phyloP scores from a whole-genome alignment of 2,329 filamentous ascomycete genomes.

The Ceratocystis destructans region DNA sequence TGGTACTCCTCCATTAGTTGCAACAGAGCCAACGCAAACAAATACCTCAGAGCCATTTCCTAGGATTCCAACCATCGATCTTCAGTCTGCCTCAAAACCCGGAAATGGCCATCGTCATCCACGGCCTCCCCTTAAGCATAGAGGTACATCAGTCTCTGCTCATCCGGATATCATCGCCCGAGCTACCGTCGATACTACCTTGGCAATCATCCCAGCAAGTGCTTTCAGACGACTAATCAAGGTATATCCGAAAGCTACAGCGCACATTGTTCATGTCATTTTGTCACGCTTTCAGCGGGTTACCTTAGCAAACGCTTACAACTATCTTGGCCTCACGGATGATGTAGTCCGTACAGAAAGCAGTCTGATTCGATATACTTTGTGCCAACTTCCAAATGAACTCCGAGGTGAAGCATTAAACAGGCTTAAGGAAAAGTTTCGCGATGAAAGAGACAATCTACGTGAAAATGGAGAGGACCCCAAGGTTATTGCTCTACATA shows the following conservation, averaged over 20 bases:
- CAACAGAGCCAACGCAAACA: background rate
- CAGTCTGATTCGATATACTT: conserved; percentile 85
- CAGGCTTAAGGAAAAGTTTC: conserved; percentile 85
- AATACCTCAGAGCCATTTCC: conserved; percentile 5
- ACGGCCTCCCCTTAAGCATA: conserved; percentile 21
- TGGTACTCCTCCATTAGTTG: conserved; percentile 15
- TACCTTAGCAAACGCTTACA: conserved; percentile 85
- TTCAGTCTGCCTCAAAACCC: background rate
- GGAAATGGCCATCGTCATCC: background rate
- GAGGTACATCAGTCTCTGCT: conserved; percentile 53
- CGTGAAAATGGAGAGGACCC: conserved; percentile 60
- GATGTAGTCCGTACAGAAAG: conserved; percentile 89
- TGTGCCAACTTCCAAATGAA: conserved; percentile 81
- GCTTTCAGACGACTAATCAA: conserved; percentile 85
- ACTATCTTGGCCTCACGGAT: conserved; percentile 79
- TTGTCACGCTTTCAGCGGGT: conserved; percentile 87
- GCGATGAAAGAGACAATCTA: conserved; percentile 66
- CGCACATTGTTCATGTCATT: conserved; percentile 96
- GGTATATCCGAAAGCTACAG: conserved; percentile 89
- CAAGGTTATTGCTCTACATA: conserved; percentile 93
- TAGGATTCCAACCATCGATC: conserved; percentile 20
- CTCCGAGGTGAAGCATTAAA: conserved; percentile 70
- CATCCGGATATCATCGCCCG: conserved; percentile 96
- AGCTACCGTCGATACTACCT: conserved; percentile 90
- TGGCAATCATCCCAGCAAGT: conserved; percentile 93